Evolutionary conservation across 495 filamentous ascomycete species (phyloP), one percentile per base, ranked within the genome.

Genomic region (Trichoderma erinaceum): DNA sequence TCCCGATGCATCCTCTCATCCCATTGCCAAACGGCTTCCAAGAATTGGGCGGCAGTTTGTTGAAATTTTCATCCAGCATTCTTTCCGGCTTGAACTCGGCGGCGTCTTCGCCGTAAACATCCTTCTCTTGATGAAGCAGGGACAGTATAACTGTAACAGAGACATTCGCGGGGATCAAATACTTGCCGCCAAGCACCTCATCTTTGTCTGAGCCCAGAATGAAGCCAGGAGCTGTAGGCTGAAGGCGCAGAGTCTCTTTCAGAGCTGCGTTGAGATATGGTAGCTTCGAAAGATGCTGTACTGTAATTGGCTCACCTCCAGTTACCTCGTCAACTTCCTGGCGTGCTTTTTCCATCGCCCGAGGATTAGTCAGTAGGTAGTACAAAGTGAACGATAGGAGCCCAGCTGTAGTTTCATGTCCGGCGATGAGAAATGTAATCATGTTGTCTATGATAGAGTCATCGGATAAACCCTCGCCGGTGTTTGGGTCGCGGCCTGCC

Each of bases 351-450:
- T 71, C 71, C 48, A 75, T 77, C 3, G 69, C 65, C 0, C 72
- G 70, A 11, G 78, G 78, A 61, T 75, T 74, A 50, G 73, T 75
- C 29, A 81, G 50, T 23, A 81, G 64, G 66, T 77, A 69, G 63
- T 75, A 75, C 70, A 78, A 76, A 7, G 76, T 52, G 64, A 81
- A 83, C 11, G 80, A 82, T 15, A 83, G 70, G 3, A 79, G 68
- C 2, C 78, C 81, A 25, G 83, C 85, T 0, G 88, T 90, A 0
- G 88, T 90, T 73, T 90, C 88, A 69, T 90, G 87, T 1, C 88
- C 87, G 61, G 85, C 86, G 76, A 88, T 83, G 68, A 90, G 67
- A 69, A 90, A 89, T 0, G 87, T 88, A 12, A 85, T 83, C 79
- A 91, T 83, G 70, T 90, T 88, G 68, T 87, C 75, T 5, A 84